Evolutionary conservation across 805 yeast genomes (phyloP).

Genomic region (Ogataea pilisensis): DNA sequence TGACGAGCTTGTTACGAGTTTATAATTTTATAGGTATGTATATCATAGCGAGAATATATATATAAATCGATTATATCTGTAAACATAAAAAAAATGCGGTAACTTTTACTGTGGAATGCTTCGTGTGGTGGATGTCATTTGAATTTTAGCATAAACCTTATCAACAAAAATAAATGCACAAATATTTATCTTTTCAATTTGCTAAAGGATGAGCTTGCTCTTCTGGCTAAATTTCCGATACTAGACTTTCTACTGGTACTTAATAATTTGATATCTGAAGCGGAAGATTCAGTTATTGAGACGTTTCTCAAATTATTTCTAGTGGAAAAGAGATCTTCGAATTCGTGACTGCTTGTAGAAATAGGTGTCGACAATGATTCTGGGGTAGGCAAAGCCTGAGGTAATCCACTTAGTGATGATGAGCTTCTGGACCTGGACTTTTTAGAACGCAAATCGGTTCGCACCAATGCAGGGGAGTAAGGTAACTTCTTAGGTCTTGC

Average conservation of each 20-base stretch:
- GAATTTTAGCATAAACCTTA: too few species aligned
- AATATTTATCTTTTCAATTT: neutral
- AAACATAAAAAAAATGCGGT: too few species aligned
- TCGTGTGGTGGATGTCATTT: neutral
- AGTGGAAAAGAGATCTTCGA: neutral
- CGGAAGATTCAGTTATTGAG: neutral
- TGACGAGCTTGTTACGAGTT: conserved; percentile 13
- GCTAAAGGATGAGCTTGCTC: conserved; percentile 1
- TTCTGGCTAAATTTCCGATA: neutral
- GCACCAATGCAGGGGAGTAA: conserved; percentile 42
- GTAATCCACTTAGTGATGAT: neutral
- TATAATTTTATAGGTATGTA: too few species aligned
- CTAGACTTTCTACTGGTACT: neutral
- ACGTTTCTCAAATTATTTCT: neutral
- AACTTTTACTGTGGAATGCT: too few species aligned
- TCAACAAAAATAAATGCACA: too few species aligned
- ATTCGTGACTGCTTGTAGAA: neutral
- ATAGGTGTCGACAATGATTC: neutral
- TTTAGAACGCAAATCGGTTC: conserved; percentile 3
- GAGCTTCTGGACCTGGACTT: neutral
- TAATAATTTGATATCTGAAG: neutral
- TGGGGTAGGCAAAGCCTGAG: neutral
- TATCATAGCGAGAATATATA: too few species aligned
- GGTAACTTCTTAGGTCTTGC: conserved; percentile 50
- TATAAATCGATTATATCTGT: too few species aligned